phyloP scores from a whole-genome alignment of 257 asterid species.

The Plantago elongata region DNA sequence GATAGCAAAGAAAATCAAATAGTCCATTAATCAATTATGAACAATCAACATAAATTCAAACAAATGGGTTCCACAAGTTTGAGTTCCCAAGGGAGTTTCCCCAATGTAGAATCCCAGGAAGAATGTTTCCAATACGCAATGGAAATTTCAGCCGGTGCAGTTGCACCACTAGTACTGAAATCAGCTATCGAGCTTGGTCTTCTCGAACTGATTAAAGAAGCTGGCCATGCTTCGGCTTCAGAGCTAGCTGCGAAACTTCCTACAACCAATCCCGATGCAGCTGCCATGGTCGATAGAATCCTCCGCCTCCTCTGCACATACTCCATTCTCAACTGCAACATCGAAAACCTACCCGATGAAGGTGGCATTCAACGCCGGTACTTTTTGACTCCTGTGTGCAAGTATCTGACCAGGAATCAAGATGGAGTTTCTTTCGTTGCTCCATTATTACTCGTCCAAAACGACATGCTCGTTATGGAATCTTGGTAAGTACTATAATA shows the following conservation, averaged over 20 bases:
- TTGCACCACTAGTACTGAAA: conserved; percentile 33
- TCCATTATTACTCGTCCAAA: conserved; percentile 34
- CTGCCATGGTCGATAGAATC: conserved; percentile 50
- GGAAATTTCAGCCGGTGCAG: conserved; percentile 19
- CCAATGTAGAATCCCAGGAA: neutral
- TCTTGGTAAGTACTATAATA: conserved; percentile 42
- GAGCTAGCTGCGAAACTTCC: conserved; percentile 46
- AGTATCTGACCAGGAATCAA: conserved; percentile 37
- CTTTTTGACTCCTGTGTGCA: conserved; percentile 49
- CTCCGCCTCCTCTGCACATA: conserved; percentile 43
- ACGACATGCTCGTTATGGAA: conserved; percentile 51
- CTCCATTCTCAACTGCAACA: conserved; percentile 35
- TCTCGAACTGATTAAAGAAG: conserved; percentile 40
- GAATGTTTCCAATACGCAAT: conserved; percentile 34
- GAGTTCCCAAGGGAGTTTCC: too few species aligned
- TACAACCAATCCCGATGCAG: conserved; percentile 33
- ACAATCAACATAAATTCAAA: too few species aligned
- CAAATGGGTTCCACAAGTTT: too few species aligned
- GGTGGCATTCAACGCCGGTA: conserved; percentile 34
- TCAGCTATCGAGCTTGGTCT: conserved; percentile 57
- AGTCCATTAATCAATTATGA: too few species aligned
- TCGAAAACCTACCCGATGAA: conserved; percentile 17
- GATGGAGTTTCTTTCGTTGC: conserved; percentile 48
- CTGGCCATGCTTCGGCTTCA: conserved; percentile 43
- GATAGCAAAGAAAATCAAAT: too few species aligned